A percentile compares a stretch with the other conserved stretches of the same genome.
Conservation (phyloP, 176 grass and related monocot genomes). For the Oropetium thomaeum region DNA sequence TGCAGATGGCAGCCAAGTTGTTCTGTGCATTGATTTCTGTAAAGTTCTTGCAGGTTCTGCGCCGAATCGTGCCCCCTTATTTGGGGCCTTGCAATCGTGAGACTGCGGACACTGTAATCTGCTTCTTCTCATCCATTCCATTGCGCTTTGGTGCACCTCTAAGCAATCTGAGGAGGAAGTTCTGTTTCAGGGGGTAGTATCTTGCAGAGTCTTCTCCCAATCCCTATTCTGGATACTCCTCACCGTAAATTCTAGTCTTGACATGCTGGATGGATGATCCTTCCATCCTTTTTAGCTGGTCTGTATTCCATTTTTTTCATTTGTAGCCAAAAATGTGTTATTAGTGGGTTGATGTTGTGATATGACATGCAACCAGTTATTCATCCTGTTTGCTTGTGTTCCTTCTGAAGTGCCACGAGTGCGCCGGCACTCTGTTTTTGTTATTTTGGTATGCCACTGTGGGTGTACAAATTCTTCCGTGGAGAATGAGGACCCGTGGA, state of each 20-base stretch:
- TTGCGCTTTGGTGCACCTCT: conserved; percentile 8
- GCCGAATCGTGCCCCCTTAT: neutral
- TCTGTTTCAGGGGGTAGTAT: neutral
- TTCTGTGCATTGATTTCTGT: conserved; percentile 12
- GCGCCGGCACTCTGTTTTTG: neutral
- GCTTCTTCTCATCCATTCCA: conserved; percentile 3
- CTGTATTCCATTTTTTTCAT: conserved; percentile 26
- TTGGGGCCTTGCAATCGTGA: conserved; percentile 44
- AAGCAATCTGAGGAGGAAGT: conserved; percentile 12
- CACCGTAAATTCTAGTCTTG: conserved; percentile 39
- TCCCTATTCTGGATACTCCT: conserved; percentile 17
- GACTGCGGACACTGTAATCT: neutral
- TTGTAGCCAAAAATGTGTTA: neutral
- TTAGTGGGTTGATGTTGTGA: conserved; percentile 6
- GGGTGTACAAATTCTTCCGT: neutral
- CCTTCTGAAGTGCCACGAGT: neutral
- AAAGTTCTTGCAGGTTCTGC: conserved; percentile 24
- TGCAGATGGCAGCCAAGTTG: neutral
- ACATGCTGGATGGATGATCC: conserved; percentile 34
- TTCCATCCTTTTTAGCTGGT: conserved; percentile 14
- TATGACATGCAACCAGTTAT: neutral
- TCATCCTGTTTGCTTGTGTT: neutral
- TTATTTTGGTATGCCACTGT: neutral
- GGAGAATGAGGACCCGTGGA: neutral
- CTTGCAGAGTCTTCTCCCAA: neutral